Evolutionary conservation across 1,284 basidiomycete species (phyloP), one percentile per base, ranked within the genome.

Genomic region (Athelia psychrophila): DNA sequence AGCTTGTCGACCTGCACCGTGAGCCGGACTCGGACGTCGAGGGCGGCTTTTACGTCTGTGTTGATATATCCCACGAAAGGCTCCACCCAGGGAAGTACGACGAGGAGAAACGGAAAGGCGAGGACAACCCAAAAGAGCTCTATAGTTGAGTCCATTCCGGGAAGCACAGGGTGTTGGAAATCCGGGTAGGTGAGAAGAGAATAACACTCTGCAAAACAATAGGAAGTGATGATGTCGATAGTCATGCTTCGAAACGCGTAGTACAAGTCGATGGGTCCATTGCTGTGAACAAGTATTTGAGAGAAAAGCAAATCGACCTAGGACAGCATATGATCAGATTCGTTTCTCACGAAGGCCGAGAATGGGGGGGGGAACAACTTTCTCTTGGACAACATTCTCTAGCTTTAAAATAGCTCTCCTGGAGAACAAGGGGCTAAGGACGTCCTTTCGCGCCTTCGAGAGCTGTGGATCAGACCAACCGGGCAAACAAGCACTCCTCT

Each of bases 401-500:
- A 42, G 38, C 8, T n/a, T 42, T n/a, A 42, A 42, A 16, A 42
- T 22, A 16, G n/a, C 20, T 42, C n/a, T n/a, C 8, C 38, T 6
- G n/a, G 38, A 42, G 38, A 42, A 42, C 38, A 42, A 18, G 9
- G 38, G 38, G 9, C 38, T 42, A n/a, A 42, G 16, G 38, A 42
- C n/a, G 8, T 42, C 38, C n/a, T 16, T 42, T 42, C 68, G 61
- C 5, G 49, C 49, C 32, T 60, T 69, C 9, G 66, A 64, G 30
- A 64, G 60, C 24, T 58, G 56, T 9, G 64, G 64, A 56, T 71
- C 66, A 25, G 65, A 63, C 16, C 59, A 61, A 33, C 64, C 18
- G 19, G 56, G 23, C 65, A 52, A 74, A 69, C 1, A 67, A 63
- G 8, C 67, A 67, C 44, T 60, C 58, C 23, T 60, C 57, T 13